Evolutionary conservation across 768 basidiomycete genomes (phyloP), one percentile per base, ranked within the genome.

Genomic region (Termitomyces sp.): DNA sequence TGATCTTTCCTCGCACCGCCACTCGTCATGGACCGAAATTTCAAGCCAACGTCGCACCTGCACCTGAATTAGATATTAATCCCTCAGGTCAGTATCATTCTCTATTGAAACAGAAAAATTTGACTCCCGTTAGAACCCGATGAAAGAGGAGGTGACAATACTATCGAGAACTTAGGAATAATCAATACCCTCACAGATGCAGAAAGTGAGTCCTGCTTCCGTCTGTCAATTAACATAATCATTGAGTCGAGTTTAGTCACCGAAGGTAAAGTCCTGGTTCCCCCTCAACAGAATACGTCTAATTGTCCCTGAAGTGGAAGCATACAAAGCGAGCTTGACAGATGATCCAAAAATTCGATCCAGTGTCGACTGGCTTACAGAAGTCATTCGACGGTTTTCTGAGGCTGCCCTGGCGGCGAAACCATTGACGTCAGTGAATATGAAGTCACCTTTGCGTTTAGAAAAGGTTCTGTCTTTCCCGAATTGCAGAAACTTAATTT

Each of bases 1-100:
- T 94, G 58, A 96, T 98, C 69, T 98, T 94, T 70, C 95, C 96
- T 58, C 88, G 94, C 57, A 87, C 93, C 14, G 88, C 92, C 7
- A 95, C 92, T 24, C 87, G 95, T n/a, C 81, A 93, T 37, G 94
- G 94, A 16, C 81, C 85, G 41, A 94, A 91, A 67, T 98, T 83
- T 67, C 94, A 98, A 71, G 89, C 80, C 44, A 76, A 66, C 60
- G 84, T 84, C 16, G 83, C 79, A 47, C 63, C 71, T 27, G 75
- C 72, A 6, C 78, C 79, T 52, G 77, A 80, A 58, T 63, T 68
- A 44, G 69, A 67, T 67, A 74, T 55, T 65, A 71, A 56, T 48
- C 73, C 77, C 10, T 71, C 74, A 61, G 80, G 80, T 78, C 66
- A 37, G 60, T 12, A 27, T 27, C 14, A 29, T 4, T 59, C 48